A percentile compares a stretch with the other conserved stretches of the same genome.
These are phyloP conservation scores for Themeda triandra DNA, from an alignment of 176 grass and related monocot genomes.

Conservation along the genomic window DNA sequence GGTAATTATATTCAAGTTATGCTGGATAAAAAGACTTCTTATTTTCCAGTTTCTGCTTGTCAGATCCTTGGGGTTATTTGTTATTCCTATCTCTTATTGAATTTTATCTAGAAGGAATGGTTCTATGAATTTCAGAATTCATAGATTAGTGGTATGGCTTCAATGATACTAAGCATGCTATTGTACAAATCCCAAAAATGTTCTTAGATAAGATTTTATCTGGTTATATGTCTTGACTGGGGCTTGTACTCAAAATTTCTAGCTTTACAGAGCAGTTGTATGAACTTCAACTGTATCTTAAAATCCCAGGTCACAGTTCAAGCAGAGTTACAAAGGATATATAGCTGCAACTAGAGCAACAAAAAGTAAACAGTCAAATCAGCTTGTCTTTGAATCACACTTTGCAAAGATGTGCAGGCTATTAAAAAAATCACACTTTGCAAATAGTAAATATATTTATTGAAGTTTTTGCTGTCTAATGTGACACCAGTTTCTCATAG, in stretches of 20 bases:
- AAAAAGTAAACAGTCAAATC: neutral
- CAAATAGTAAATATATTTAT: conserved; percentile 10
- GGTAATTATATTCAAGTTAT: conserved; percentile 22
- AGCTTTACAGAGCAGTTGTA: neutral
- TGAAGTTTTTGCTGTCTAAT: neutral
- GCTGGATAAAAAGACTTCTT: neutral
- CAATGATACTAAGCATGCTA: neutral
- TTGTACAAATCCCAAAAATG: neutral
- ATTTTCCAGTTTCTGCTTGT: neutral
- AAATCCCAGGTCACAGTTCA: neutral
- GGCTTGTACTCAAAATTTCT: conserved; percentile 3
- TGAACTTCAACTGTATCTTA: neutral
- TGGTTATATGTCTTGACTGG: neutral
- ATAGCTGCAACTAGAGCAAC: neutral
- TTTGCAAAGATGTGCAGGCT: neutral
- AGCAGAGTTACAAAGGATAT: neutral
- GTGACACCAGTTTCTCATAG: neutral
- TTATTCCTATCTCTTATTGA: neutral
- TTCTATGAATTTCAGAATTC: neutral
- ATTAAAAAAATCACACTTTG: neutral
- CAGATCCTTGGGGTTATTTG: neutral
- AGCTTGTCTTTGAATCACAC: neutral
- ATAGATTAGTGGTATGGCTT: neutral
- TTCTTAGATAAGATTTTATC: neutral
- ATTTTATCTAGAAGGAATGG: neutral